Percentiles rank a stretch among this genome's conserved stretches.
These are phyloP conservation scores for Sclerotinia sclerotiorum DNA, from an alignment of 2,329 filamentous ascomycete species.

Conservation along the genomic window DNA sequence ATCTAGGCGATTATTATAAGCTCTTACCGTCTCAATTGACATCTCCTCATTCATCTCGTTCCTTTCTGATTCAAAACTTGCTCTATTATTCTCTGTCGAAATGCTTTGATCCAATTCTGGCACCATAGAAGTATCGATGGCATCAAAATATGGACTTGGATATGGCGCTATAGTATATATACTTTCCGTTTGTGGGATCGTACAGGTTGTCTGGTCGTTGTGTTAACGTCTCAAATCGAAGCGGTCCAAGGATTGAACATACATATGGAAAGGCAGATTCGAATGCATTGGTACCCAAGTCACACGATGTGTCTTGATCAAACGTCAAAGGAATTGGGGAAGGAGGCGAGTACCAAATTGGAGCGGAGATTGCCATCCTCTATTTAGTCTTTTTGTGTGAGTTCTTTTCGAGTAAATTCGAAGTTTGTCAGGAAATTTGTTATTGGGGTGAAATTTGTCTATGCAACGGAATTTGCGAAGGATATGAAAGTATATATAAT, in stretches of 20 bases:
- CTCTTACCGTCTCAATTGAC: background rate
- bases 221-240: background rate
- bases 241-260: background rate
- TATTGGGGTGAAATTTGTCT: background rate
- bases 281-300: conserved; percentile 13
- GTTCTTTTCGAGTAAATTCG: background rate
- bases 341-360: conserved; percentile 19
- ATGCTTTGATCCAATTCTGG: conserved; percentile 15
- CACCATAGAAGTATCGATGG: conserved; percentile 8
- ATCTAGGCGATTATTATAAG: background rate
- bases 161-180: conserved; percentile 20
- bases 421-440: conserved; percentile 2
- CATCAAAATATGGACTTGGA: conserved; percentile 15
- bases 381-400: background rate
- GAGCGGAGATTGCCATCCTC: conserved; percentile 17
- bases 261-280: conserved; percentile 17
- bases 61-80: conserved; percentile 11
- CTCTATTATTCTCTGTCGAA: conserved; percentile 1
- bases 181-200: conserved; percentile 7
- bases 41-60: conserved; percentile 14
- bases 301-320: conserved; percentile 19
- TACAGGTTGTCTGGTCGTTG: conserved; percentile 7
- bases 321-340: conserved; percentile 13
- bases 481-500: conserved; percentile 23
- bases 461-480: background rate